Evolutionary conservation across 768 basidiomycete species (phyloP), one percentile per base, ranked within the genome.

Genomic region (Galerina marginata): DNA sequence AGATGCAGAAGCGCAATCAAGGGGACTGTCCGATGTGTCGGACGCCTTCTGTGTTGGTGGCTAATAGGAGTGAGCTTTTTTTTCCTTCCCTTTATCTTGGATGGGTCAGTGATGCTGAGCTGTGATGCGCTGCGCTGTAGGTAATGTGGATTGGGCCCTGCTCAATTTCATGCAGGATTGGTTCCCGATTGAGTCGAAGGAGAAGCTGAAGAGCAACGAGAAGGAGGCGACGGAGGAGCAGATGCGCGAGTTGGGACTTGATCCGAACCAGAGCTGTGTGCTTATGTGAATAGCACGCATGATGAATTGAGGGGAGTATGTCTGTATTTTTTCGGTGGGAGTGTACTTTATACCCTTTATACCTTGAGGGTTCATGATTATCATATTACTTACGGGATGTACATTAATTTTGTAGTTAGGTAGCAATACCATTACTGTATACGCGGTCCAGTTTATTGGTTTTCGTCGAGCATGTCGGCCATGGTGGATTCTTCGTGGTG

Each of bases 91-190:
- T 42, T 40, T 15, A 4, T 51, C 50, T n/a, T 4, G 60, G 33
- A 9, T 46, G 53, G 23, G 45, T 57, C 45, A 57, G 40, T 52
- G 26, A 36, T 60, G 43, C 23, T 65, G 11, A 37, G 42, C 6
- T 56, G 16, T 43, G 1, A 36, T 16, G 55, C 16, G 6, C 2
- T 16, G 55, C 16, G 6, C 2, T 49, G 4, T 59, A 93, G 91
- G 82, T 3, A 94, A 93, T 67, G 83, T 94, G 14, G 92, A 94
- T 67, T 86, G 86, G 82, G 91, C 86, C 1, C 70, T 93, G 47
- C 77, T 90, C 47, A 91, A 93, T 64, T 95, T 94, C 66, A 93
- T 97, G 89, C 82, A 89, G 59, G 88, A 91, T 66, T 97, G 94
- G 93, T 98, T 98, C 73, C 94, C 96, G 0, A 69, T 84, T 12